Percentiles rank a stretch among this genome's conserved stretches.
Evolutionary conservation across 108 stramenopile species (phyloP).

Genomic region (Cyclotella atomus): DNA sequence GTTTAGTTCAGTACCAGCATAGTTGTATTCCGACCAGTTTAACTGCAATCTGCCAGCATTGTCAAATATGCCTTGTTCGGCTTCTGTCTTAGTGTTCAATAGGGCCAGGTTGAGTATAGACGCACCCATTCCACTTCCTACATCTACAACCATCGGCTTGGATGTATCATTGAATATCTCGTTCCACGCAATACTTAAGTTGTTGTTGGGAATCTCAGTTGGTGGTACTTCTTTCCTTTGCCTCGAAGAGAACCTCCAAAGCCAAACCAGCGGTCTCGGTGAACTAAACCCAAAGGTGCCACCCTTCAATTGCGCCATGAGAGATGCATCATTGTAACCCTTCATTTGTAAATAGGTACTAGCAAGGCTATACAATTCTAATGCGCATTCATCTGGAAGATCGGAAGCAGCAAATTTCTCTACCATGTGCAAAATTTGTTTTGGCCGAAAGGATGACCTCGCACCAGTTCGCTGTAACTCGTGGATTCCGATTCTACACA

Average conservation of each 20-base stretch:
- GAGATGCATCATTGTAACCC: conserved; percentile 7
- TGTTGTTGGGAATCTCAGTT: neutral
- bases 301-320: conserved; percentile 34
- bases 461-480: conserved; percentile 32
- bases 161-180: conserved; percentile 28
- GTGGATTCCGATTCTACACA: conserved; percentile 34
- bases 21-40: conserved; percentile 39
- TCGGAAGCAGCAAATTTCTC: conserved; percentile 52
- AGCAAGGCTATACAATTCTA: conserved; percentile 41
- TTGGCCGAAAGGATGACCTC: conserved; percentile 39
- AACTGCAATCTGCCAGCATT: conserved; percentile 13
- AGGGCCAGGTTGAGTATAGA: conserved; percentile 36
- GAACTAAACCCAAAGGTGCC: conserved; percentile 37
- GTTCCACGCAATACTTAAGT: conserved; percentile 24
- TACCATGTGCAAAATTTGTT: conserved; percentile 43
- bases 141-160: conserved; percentile 45
- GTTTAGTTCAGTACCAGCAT: conserved; percentile 48
- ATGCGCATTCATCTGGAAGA: conserved; percentile 13
- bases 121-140: conserved; percentile 50
- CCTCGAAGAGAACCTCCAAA: conserved; percentile 46
- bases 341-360: conserved; percentile 36
- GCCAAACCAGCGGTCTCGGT: conserved; percentile 30
- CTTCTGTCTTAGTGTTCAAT: neutral
- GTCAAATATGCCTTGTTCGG: neutral
- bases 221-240: conserved; percentile 27